phyloP scores from a whole-genome alignment of 345 rosid species.

The Hibiscus trionum region DNA sequence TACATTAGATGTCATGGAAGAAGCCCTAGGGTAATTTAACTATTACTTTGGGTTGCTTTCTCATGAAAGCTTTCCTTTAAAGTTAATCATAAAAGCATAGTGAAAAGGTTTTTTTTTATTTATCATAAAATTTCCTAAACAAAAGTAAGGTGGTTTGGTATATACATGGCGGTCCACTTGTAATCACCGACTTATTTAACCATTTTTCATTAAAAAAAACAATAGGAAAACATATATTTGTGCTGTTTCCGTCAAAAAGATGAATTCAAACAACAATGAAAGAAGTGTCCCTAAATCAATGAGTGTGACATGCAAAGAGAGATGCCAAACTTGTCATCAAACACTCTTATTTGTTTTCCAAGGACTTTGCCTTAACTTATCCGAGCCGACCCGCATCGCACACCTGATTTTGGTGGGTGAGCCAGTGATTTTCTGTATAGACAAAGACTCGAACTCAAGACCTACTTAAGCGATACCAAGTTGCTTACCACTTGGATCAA shows the following conservation, averaged over 20 bases:
- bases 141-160: not conserved
- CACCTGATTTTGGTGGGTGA: too few relatives aligned
- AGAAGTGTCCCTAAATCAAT: not conserved
- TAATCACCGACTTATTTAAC: not conserved
- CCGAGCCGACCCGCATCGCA: too few relatives aligned
- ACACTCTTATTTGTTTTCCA: not conserved
- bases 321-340: slow-evolving; percentile 9
- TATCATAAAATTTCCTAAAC: not conserved
- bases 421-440: too few relatives aligned
- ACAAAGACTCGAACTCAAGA: too few relatives aligned
- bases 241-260: slow-evolving; percentile 14
- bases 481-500: too few relatives aligned
- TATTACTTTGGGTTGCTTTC: not conserved
- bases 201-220: not conserved
- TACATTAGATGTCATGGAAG: not conserved
- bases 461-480: too few relatives aligned
- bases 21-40: not conserved
- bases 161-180: not conserved
- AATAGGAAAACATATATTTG: not conserved
- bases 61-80: not conserved
- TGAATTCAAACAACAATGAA: not conserved
- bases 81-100: not conserved
- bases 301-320: slow-evolving; percentile 14
- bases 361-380: too few relatives aligned
- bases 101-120: not conserved